Evolutionary conservation across 768 basidiomycete species (phyloP), one percentile per base, ranked within the genome.

Genomic region (Sporobolomyces roseus): DNA sequence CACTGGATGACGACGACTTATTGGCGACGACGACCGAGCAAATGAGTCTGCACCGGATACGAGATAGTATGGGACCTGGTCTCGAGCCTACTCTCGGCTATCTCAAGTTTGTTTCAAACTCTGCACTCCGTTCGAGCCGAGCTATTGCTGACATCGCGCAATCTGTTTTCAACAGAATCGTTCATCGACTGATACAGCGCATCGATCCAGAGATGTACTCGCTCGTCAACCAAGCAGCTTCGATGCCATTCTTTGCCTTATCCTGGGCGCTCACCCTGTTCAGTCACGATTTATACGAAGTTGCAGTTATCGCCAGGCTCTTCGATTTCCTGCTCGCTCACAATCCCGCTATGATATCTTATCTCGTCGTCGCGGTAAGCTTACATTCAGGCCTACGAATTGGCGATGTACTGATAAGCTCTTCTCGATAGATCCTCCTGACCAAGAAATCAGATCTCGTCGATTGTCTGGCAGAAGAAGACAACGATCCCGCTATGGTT

Each of bases 241-340:
- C 79, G 13, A 73, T 81, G 19, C 81, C 81, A 0, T 81, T 80
- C 76, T 82, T 82, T 65, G 79, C 81, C 0, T 74, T 82, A 1
- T 81, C 80, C 2, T 81, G 80, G 80, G 77, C 80, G 1, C 70
- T 82, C 4, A 80, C 80, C 16, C 72, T 82, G 21, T 79, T 82
- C 70, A 78, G 78, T 7, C 81, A 82, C 77, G 80, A 82, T 63
- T 68, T 80, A 61, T 78, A 80, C 63, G 77, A 77, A 12, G 68
- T 79, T 5, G 70, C 77, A 23, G 76, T 79, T 35, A 74, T 79
- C 32, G 77, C 80, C 30, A 71, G 80, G 25, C 74, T 81, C 29
- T 82, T 82, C 58, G 81, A 82, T 70, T 81, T 78, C 51, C 68
- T 82, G 13, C 74, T 82, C n/a, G 74, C 79, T 13, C 69, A 80